These are phyloP conservation scores for Penicillium antarcticum DNA, from an alignment of 495 filamentous ascomycete genomes.

Conservation along the genomic window DNA sequence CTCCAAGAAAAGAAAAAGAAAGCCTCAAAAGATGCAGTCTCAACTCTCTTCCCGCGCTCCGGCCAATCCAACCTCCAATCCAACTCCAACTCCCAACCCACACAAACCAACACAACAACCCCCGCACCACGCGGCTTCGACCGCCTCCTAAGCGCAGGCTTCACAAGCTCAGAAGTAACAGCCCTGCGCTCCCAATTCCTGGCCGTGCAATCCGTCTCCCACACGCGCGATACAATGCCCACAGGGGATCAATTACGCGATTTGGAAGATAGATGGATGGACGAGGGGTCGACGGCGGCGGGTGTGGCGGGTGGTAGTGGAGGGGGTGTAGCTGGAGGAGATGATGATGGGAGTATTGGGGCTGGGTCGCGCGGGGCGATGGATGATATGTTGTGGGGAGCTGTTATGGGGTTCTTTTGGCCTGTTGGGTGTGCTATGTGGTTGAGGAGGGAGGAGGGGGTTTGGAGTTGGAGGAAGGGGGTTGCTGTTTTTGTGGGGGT, in stretches of 20 bases:
- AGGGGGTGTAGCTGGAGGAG: constrained; percentile 37
- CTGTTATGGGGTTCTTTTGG: constrained; percentile 91
- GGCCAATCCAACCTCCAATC: background rate
- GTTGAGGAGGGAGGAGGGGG: constrained; percentile 82
- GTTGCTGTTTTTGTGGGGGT: constrained; percentile 82
- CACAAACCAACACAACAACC: constrained; percentile 39
- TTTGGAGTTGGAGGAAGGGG: constrained; percentile 78
- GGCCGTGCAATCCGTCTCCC: constrained; percentile 68
- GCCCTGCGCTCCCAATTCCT: constrained; percentile 82
- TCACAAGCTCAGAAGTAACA: constrained; percentile 76
- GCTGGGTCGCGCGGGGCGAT: constrained; percentile 49
- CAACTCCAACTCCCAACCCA: background rate
- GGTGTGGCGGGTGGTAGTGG: constrained; percentile 32
- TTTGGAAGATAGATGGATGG: constrained; percentile 91
- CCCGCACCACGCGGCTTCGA: constrained; percentile 85
- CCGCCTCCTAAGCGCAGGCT: constrained; percentile 72
- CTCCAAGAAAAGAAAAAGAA: constrained; percentile 15
- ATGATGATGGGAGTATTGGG: constrained; percentile 50
- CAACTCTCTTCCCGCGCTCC: constrained; percentile 1
- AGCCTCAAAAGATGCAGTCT: background rate
- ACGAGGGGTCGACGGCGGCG: constrained; percentile 57
- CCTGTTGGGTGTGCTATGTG: constrained; percentile 81
- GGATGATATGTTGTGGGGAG: constrained; percentile 86
- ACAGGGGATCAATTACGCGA: constrained; percentile 53
- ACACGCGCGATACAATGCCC: constrained; percentile 85